Evolutionary conservation across 306 rosid genomes (phyloP).

Genomic region (Prunus armeniaca): DNA sequence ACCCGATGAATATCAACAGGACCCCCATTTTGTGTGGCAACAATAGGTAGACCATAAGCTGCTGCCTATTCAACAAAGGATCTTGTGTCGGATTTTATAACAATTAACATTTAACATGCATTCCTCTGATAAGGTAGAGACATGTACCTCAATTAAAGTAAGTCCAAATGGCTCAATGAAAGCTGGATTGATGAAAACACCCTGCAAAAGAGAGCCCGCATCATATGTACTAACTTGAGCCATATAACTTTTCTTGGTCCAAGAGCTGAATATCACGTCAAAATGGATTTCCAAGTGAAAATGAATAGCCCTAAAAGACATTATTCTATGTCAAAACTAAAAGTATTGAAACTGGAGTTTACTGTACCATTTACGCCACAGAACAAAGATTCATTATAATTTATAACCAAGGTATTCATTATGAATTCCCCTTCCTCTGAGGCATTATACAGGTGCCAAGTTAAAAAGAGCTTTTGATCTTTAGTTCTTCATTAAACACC

Average conservation of each 20-base stretch:
- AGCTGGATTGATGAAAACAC: conserved; percentile 66
- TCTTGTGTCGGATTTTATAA: conserved; percentile 1
- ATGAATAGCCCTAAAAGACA: background rate
- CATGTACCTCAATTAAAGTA: conserved; percentile 51
- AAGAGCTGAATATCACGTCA: background rate
- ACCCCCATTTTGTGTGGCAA: conserved; percentile 61
- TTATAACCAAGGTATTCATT: background rate
- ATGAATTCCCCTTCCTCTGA: background rate
- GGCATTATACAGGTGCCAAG: background rate
- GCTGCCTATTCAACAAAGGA: conserved; percentile 43
- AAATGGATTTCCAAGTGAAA: background rate
- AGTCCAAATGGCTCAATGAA: conserved; percentile 65
- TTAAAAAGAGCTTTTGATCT: background rate
- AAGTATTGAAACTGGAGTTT: background rate
- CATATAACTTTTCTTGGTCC: background rate
- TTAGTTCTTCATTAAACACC: background rate
- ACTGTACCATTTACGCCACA: background rate
- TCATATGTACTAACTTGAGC: background rate
- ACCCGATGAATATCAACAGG: conserved; percentile 61
- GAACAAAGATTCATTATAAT: background rate
- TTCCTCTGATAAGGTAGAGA: conserved; percentile 3
- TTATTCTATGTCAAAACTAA: background rate
- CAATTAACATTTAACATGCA: conserved; percentile 2
- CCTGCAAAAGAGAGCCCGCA: conserved; percentile 28
- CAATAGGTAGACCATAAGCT: conserved; percentile 60